phyloP scores from a whole-genome alignment of 108 stramenopile species.

The Cylindrotheca fusiformis region DNA sequence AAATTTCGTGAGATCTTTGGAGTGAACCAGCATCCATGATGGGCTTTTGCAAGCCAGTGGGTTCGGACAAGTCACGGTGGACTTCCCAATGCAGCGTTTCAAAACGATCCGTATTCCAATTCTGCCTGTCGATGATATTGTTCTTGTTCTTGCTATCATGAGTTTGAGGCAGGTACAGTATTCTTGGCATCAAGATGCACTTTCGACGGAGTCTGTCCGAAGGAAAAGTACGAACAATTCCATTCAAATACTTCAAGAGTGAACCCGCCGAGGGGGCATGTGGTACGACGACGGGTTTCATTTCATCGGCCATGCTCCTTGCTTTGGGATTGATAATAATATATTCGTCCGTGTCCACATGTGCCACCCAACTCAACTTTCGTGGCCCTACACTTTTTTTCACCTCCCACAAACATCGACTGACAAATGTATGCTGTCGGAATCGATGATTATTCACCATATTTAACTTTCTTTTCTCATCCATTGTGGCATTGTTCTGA shows the following conservation, averaged over 20 bases:
- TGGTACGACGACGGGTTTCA: background rate
- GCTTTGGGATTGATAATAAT: slow-evolving; percentile 45
- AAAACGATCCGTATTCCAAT: slow-evolving; percentile 24
- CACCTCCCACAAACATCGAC: slow-evolving; percentile 17
- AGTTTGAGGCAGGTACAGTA: slow-evolving; percentile 16
- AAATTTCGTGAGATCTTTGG: slow-evolving; percentile 21
- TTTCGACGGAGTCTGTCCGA: slow-evolving; percentile 14
- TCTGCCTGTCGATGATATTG: background rate
- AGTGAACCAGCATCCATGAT: slow-evolving; percentile 25
- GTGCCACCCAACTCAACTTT: slow-evolving; percentile 37
- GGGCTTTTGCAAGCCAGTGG: slow-evolving; percentile 24
- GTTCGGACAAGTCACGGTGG: slow-evolving; percentile 25
- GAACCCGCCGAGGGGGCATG: background rate
- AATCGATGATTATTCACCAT: slow-evolving; percentile 38
- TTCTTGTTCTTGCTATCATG: slow-evolving; percentile 1
- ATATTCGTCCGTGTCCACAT: slow-evolving; percentile 73
- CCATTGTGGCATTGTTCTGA: background rate
- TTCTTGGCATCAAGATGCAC: slow-evolving; percentile 29
- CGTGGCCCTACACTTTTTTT: background rate
- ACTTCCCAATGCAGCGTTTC: slow-evolving; percentile 40
- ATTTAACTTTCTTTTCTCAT: slow-evolving; percentile 4
- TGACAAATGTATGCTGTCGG: slow-evolving; percentile 38
- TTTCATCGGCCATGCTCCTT: background rate
- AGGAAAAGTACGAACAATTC: slow-evolving; percentile 10
- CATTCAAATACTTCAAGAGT: background rate